Base-by-base conservation (phyloP, 2,329 filamentous ascomycete species). In the Paecilomyces sp. region DNA sequence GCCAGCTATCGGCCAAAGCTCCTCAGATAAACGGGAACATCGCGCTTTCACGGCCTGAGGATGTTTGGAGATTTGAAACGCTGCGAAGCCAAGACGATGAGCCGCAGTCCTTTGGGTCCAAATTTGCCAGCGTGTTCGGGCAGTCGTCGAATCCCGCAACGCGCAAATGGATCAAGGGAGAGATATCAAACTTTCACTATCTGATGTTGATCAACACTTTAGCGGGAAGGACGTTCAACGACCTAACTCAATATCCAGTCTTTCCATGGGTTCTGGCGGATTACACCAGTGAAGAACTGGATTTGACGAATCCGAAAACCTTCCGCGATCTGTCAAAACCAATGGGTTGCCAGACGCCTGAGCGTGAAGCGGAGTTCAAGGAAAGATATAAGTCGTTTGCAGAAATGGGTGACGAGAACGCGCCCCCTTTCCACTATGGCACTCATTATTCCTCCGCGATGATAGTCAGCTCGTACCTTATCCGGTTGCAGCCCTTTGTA, bases 401-500 rank as follows among this genome's bases (percentile, higher is more conserved):
- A 0, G 94, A 97, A 71, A 96, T 99, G 81, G 91, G 88, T 7
- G 92, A 96, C 64, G 77, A 80, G 51, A 82, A 81, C 59, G 81
- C 83, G 54, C 88, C 90, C 0, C 90, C 94, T 0, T 99, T 97
- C 72, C 94, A 99, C 71, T 99, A 97, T 66, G 94, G 94, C 18
- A 99, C 95, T 0, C 95, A 99, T 72, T 99, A 99, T 74, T 97
- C 94, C 1, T 97, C 94, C 1, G 94, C 94, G 7, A 99, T 97
- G 94, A 97, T 96, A 61, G 94, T 99, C 6, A 92, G 92, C 12
- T 97, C 92, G 0, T 99, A 97, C 69, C 83, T 99, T 50, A 97
- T 99, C 68, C 88, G 94, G 18, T 81, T 99, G 15, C 93, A 96
- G 56, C 94, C 94, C 0, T 99, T 97, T 71, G 93, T 97, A 25